Evolutionary conservation across 768 basidiomycete genomes (phyloP).

Genomic region (Dendrothele bispora): DNA sequence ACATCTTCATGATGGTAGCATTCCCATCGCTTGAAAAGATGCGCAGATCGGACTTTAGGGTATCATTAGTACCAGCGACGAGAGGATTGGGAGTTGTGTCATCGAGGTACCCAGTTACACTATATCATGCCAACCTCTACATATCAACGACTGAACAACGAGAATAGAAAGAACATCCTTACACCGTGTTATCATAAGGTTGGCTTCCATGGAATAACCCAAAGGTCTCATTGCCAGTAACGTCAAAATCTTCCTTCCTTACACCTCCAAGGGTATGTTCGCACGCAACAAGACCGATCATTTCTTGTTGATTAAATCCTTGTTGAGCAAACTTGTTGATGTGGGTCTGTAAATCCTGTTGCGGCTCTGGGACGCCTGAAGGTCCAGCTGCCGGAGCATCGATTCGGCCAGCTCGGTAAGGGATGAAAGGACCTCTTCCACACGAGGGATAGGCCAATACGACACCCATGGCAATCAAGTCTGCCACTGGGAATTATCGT

Average conservation of each 20-base stretch:
- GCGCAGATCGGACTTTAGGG: constrained; percentile 20
- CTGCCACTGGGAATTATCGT: constrained; percentile 33
- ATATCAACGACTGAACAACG: neutral
- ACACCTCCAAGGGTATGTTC: constrained; percentile 13
- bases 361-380: constrained; percentile 42
- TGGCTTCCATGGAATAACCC: constrained; percentile 1
- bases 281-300: constrained; percentile 13
- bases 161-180: neutral
- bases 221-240: neutral
- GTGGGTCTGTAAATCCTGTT: constrained; percentile 38
- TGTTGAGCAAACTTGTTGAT: constrained; percentile 38
- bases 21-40: constrained; percentile 22
- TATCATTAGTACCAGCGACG: constrained; percentile 17
- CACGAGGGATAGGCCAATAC: constrained; percentile 39
- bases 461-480: constrained; percentile 41
- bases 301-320: constrained; percentile 34
- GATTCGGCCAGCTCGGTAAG: constrained; percentile 40
- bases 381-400: constrained; percentile 39
- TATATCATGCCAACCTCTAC: neutral
- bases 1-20: constrained; percentile 17
- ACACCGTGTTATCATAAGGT: constrained; percentile 8
- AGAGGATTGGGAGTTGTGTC: constrained; percentile 14
- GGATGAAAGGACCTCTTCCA: constrained; percentile 47
- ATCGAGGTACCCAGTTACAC: constrained; percentile 11
- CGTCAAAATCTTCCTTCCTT: constrained; percentile 11